Evolutionary conservation across 2,329 filamentous ascomycete genomes (phyloP).

Genomic region (Colletotrichum godetiae): DNA sequence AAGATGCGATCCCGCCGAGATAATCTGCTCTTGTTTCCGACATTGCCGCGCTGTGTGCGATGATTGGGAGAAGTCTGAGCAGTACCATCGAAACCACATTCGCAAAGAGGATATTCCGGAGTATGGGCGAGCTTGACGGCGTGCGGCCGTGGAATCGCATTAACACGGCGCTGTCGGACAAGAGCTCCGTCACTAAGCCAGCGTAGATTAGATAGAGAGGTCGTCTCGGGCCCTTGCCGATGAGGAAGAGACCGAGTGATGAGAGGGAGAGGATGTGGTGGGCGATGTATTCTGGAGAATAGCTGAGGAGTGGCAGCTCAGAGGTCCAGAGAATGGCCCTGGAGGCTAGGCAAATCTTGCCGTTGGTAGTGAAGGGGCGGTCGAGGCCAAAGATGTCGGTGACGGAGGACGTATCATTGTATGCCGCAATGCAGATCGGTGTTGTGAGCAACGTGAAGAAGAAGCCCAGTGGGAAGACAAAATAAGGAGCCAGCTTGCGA

Average conservation of each 20-base stretch:
- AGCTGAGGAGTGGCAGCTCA: slow-evolving; percentile 32
- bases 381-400: neutral
- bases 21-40: neutral
- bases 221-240: neutral
- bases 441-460: slow-evolving; percentile 15
- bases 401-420: slow-evolving; percentile 1
- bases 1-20: neutral
- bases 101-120: neutral
- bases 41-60: neutral
- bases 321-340: slow-evolving; percentile 32
- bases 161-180: slow-evolving; percentile 21
- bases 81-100: neutral
- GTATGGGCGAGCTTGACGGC: neutral
- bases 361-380: neutral
- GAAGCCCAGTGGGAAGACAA: slow-evolving; percentile 34
- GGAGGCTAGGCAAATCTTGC: slow-evolving; percentile 27
- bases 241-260: slow-evolving; percentile 7
- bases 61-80: slow-evolving; percentile 1
- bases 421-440: slow-evolving; percentile 23
- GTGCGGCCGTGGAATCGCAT: slow-evolving; percentile 17
- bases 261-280: slow-evolving; percentile 34
- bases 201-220: slow-evolving; percentile 31
- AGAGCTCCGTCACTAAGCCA: slow-evolving; percentile 32
- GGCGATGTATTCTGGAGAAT: slow-evolving; percentile 24
- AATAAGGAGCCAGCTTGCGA: slow-evolving; percentile 14